Evolutionary conservation across 2,329 filamentous ascomycete genomes (phyloP), one percentile per base, ranked within the genome.

Genomic region (Acrocalymma vagum): DNA sequence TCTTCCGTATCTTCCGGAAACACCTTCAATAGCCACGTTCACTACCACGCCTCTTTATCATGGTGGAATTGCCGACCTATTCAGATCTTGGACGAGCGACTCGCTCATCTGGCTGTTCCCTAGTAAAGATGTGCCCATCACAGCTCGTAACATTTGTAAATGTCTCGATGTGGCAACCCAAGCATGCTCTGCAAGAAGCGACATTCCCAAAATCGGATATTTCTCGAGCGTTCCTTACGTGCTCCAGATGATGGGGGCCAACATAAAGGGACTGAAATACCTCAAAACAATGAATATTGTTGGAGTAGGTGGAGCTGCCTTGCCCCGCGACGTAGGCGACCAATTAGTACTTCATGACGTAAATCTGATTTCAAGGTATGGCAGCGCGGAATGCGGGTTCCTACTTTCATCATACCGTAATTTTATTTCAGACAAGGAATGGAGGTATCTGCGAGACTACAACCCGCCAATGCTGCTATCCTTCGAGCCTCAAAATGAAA

Each of bases 221-320:
- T 86, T 87, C 52, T 82, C 83, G 0, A 83, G 78, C 0, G 83
- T 87, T 0, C 89, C 88, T 6, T 97, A 93, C 63, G 91, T 97
- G 23, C 80, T 88, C 64, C 90, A 90, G 31, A 81, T 97, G 53
- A 95, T 99, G 88, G 81, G 86, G 58, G 86, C 91, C 9, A 95
- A 90, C 57, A 90, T 95, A 71, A 88, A 94, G 71, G 91, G 88
- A 34, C 79, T 97, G 3, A 77, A 86, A 55, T 82, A 96, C 4
- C 69, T 49, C 14, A 55, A 56, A 25, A 54, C 49, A 0, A 84
- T 86, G 81, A 74, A 79, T 4, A 72, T 86, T 10, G 82, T 87
- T 0, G 83, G 83, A 6, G 81, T 86, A 0, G 84, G 84, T 3
- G 84, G 83, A 5, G 83, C 83, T 9, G 79, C 83, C 4, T 59